These are phyloP conservation scores for Metschnikowia lochheadii DNA, from an alignment of 805 yeast genomes.

Conservation along the genomic window DNA sequence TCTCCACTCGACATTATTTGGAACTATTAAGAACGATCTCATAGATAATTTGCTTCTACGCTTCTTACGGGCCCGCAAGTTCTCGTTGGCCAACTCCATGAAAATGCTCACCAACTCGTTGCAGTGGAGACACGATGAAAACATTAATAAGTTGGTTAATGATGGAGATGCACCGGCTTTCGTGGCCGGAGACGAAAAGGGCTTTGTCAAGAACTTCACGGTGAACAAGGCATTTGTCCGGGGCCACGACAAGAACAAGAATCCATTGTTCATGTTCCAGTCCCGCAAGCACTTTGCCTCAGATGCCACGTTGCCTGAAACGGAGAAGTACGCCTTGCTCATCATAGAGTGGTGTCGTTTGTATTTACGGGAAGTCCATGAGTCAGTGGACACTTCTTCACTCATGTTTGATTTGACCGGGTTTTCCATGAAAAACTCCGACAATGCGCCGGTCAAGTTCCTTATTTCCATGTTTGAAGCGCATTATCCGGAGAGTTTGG, in stretches of 20 bases:
- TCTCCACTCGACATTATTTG: slow-evolving; percentile 51
- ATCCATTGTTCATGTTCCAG: slow-evolving; percentile 80
- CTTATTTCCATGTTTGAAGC: slow-evolving; percentile 89
- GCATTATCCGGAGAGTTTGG: slow-evolving; percentile 92
- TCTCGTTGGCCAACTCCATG: slow-evolving; percentile 65
- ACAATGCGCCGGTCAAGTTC: slow-evolving; percentile 85
- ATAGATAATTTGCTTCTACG: slow-evolving; percentile 77
- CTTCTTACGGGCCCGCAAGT: slow-evolving; percentile 83
- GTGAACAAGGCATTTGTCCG: slow-evolving; percentile 67
- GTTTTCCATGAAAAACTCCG: slow-evolving; percentile 89
- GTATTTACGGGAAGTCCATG: slow-evolving; percentile 50
- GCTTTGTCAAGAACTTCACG: slow-evolving; percentile 54
- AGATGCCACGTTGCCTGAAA: slow-evolving; percentile 56
- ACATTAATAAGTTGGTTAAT: slow-evolving; percentile 51
- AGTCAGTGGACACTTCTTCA: slow-evolving; percentile 75
- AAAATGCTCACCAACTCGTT: slow-evolving; percentile 70
- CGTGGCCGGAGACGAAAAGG: slow-evolving; percentile 34
- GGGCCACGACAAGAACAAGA: slow-evolving; percentile 67
- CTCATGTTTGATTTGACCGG: slow-evolving; percentile 83
- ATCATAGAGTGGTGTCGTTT: slow-evolving; percentile 65
- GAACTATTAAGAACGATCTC: slow-evolving; percentile 64
- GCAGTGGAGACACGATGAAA: slow-evolving; percentile 69
- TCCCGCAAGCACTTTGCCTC: slow-evolving; percentile 63
- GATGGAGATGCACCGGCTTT: slow-evolving; percentile 70
- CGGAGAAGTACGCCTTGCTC: slow-evolving; percentile 70